Evolutionary conservation across 805 yeast species (phyloP), one percentile per base, ranked within the genome.

Genomic region (Myxozyma vanderwaltii): DNA sequence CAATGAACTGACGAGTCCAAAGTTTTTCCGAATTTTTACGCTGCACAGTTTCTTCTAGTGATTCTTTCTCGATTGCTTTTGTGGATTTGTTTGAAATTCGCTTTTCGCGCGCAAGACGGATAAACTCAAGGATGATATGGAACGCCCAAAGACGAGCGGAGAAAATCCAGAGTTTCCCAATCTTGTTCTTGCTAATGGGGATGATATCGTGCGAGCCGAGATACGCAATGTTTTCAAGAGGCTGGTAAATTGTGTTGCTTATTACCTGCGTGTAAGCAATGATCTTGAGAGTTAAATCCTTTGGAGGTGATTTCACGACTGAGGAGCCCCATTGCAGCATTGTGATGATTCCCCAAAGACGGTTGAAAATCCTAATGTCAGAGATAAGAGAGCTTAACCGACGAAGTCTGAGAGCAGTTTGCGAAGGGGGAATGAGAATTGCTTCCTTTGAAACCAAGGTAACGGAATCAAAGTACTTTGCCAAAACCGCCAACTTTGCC

Each of bases 141-240:
- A 69, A 68, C 1, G 77, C 75, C 79, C 79, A 76, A 54, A 72
- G 66, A 54, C 69, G 54, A 56, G 76, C 71, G 13, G 76, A 71
- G 33, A 65, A 62, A 13, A 69, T 65, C 79, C 79, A 76, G 4
- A 76, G 63, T 56, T 68, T 68, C 23, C 65, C 66, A 54, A 72
- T 71, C 5, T 61, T 57, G 13, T 53, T 50, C n/a, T 64, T 54
- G 19, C 69, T 58, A 15, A 76, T 39, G 13, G 68, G 67, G n/a
- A 76, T 36, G 7, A 76, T 70, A 38, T 70, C 70, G 66, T 77
- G 75, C 45, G 69, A 58, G 23, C 71, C 74, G 45, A 76, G 64
- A 48, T 74, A 76, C 2, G 79, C 80, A 13, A 72, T 45, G 57
- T 77, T 74, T 66, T 76, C 80, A 10, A 76, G 67, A 2, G 76